These are phyloP conservation scores for Chlorella ohadii DNA, from an alignment of 139 green algal genomes.

Conservation along the genomic window DNA sequence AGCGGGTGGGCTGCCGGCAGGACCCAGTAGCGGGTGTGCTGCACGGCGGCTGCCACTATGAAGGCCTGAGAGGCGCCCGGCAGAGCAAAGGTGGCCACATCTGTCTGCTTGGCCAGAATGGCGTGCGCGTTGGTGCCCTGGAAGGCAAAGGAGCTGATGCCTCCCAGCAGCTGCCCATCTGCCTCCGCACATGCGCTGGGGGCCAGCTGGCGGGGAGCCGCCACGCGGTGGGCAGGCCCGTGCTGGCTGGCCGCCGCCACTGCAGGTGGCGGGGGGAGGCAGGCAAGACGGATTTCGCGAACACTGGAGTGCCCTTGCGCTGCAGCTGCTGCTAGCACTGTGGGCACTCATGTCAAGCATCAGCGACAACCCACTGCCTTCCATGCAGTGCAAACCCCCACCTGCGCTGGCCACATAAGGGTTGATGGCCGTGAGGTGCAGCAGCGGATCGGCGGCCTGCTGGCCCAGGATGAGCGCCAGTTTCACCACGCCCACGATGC, in stretches of 20 bases:
- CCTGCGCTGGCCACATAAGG: slow-evolving; percentile 55
- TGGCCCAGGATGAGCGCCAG: slow-evolving; percentile 47
- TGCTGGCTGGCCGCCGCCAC: slow-evolving; percentile 32
- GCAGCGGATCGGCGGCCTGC: slow-evolving; percentile 48
- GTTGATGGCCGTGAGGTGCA: slow-evolving; percentile 59
- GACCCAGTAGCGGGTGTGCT: slow-evolving; percentile 32
- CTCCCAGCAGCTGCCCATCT: slow-evolving; percentile 31
- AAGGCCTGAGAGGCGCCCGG: background rate
- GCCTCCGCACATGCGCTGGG: background rate
- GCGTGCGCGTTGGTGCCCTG: slow-evolving; percentile 76
- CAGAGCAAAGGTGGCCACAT: background rate
- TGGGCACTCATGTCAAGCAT: too few species aligned
- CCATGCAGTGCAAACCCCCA: too few species aligned
- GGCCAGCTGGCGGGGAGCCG: slow-evolving; percentile 10
- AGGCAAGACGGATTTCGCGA: too few species aligned
- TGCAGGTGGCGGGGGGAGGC: too few species aligned
- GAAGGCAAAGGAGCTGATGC: slow-evolving; percentile 85
- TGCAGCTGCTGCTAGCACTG: background rate
- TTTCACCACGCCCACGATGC: slow-evolving; percentile 71
- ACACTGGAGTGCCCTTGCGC: too few species aligned
- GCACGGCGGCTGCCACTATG: background rate
- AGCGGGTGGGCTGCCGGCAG: slow-evolving; percentile 42
- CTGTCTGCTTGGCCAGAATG: slow-evolving; percentile 27
- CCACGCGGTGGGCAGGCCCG: slow-evolving; percentile 29
- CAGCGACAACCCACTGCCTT: too few species aligned